phyloP scores from a whole-genome alignment of 176 grass and related monocot species.

The Paspalum notatum region DNA sequence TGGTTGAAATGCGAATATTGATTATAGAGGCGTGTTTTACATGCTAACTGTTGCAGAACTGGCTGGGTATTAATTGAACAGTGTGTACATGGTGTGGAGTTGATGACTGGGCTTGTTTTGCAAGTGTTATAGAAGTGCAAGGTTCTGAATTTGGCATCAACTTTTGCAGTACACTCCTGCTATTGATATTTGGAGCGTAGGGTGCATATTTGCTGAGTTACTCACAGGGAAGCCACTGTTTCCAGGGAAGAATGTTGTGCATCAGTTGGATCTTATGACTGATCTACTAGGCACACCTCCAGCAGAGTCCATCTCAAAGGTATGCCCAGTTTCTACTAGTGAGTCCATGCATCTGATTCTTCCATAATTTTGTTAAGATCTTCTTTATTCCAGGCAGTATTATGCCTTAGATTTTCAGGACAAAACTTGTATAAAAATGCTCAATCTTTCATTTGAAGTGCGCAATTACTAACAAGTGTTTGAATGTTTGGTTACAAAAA shows the following conservation, averaged over 20 bases:
- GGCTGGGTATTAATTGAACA: neutral
- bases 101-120: constrained; percentile 21
- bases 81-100: constrained; percentile 18
- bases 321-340: constrained; percentile 29
- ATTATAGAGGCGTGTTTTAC: neutral
- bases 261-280: constrained; percentile 94
- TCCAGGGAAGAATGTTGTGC: constrained; percentile 96
- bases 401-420: constrained; percentile 15
- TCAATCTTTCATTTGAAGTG: neutral
- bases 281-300: constrained; percentile 89
- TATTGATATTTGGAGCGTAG: constrained; percentile 95
- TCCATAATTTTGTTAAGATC: neutral
- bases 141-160: constrained; percentile 37
- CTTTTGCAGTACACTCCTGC: constrained; percentile 87
- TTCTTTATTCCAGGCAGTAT: neutral
- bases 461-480: neutral
- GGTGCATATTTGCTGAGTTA: constrained; percentile 93
- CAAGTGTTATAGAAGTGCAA: neutral
- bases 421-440: constrained; percentile 14
- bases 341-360: neutral
- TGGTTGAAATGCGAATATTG: constrained; percentile 16
- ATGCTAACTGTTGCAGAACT: constrained; percentile 4
- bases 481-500: neutral
- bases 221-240: constrained; percentile 88
- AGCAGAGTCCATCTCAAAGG: constrained; percentile 80